Percentiles rank a stretch among this genome's conserved stretches.
phyloP scores from a whole-genome alignment of 495 filamentous ascomycete species.

The Daldinia grandis region DNA sequence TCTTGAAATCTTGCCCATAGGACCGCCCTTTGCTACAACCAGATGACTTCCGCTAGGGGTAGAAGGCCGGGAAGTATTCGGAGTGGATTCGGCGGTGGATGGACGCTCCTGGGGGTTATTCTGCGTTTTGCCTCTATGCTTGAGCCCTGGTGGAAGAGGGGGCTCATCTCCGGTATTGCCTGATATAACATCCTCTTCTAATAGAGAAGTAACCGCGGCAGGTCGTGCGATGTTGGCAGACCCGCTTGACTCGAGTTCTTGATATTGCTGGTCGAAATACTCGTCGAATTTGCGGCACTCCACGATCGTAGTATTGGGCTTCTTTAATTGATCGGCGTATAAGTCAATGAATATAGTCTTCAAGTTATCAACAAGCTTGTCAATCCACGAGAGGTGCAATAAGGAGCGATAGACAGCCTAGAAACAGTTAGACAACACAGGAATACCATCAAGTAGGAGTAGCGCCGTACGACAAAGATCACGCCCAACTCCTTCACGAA shows the following conservation, averaged over 20 bases:
- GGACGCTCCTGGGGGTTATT: constrained; percentile 50
- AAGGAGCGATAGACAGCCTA: constrained; percentile 97
- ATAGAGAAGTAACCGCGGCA: constrained; percentile 48
- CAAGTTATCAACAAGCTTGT: constrained; percentile 94
- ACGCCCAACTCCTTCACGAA: constrained; percentile 88
- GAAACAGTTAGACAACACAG: constrained; percentile 8
- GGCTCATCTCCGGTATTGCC: constrained; percentile 53
- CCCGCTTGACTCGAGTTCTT: constrained; percentile 73
- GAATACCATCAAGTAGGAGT: background rate
- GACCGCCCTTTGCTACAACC: constrained; percentile 74
- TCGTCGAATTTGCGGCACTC: constrained; percentile 82
- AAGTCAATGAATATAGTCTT: constrained; percentile 87
- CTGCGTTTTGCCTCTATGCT: constrained; percentile 39
- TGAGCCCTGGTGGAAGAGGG: constrained; percentile 54
- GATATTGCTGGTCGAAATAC: constrained; percentile 93
- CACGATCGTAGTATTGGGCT: constrained; percentile 76
- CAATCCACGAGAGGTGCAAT: constrained; percentile 94
- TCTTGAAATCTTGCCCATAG: constrained; percentile 77
- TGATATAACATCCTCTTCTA: constrained; percentile 53
- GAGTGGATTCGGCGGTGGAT: constrained; percentile 67
- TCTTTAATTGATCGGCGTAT: constrained; percentile 86
- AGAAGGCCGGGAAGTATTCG: constrained; percentile 78
- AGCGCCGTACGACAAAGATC: constrained; percentile 86
- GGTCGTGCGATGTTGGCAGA: constrained; percentile 43
- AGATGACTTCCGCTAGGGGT: constrained; percentile 72